Percentiles rank a stretch among this genome's conserved stretches.
These are phyloP conservation scores for Herpotrichia juniperi DNA, from an alignment of 2,329 filamentous ascomycete species.

Conservation along the genomic window DNA sequence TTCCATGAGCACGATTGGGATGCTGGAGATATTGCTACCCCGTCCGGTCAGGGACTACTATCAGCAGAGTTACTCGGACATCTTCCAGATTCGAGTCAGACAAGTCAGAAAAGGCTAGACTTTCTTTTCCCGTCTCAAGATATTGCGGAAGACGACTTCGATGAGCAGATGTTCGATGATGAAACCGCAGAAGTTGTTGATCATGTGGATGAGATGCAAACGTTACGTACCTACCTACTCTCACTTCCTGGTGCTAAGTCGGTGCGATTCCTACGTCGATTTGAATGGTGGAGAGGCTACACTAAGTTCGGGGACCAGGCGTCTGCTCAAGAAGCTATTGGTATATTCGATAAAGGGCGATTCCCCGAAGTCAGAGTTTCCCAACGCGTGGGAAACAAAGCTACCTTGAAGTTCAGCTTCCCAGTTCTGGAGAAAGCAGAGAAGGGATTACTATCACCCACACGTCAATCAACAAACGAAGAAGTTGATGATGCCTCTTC, in stretches of 20 bases:
- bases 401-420: constrained; percentile 25
- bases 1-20: background rate
- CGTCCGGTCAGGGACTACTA: constrained; percentile 9
- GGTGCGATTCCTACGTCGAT: constrained; percentile 26
- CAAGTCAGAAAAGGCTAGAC: constrained; percentile 25
- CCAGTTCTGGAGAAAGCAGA: constrained; percentile 6
- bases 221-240: constrained; percentile 23
- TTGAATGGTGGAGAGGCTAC: constrained; percentile 27
- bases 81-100: constrained; percentile 30
- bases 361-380: constrained; percentile 24
- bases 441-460: background rate
- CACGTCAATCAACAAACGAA: background rate
- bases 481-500: constrained; percentile 12
- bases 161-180: constrained; percentile 12
- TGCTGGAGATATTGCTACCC: background rate
- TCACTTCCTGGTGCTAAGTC: constrained; percentile 23
- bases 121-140: constrained; percentile 15
- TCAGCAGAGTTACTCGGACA: constrained; percentile 30
- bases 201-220: constrained; percentile 18
- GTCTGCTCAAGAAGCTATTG: constrained; percentile 19
- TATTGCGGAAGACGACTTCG: constrained; percentile 2
- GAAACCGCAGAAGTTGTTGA: constrained; percentile 16
- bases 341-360: constrained; percentile 17
- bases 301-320: constrained; percentile 21
- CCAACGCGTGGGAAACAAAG: constrained; percentile 16